Base-by-base conservation (phyloP, 495 filamentous ascomycete species). In the Aspergillus baeticus region DNA sequence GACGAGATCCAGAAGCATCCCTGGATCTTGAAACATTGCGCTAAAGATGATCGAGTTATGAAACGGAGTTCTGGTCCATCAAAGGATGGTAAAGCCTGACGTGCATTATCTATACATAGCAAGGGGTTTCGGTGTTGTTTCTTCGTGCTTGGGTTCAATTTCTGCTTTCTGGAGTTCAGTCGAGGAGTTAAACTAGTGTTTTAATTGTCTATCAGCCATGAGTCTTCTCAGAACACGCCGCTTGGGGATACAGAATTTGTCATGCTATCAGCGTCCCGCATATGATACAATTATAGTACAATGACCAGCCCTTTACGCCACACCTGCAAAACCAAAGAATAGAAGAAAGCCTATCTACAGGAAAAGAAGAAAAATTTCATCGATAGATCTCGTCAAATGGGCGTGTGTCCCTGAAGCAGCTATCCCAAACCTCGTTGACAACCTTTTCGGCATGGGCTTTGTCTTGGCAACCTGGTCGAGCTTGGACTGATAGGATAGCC, bases 371-470 rank as follows among this genome's bases (percentile, higher is more conserved):
- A 29, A 10, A 33, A 45, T 43, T 17, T 87, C 72, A 98, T 75
- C 90, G 84, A 69, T 96, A 98, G 31, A 98, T 92, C 64, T 96
- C 92, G 71, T 97, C 90, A 72, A 98, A 98, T 10, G 94, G 94
- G 59, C 95, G 77, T 3, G 92, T 97, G 70, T 98, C 94, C 33
- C 82, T 74, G 65, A 96, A 98, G 71, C 95, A 98, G 61, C 91
- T 96, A 61, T 96, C 92, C 89, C 92, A 98, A 23, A 98, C 95
- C 72, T 96, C 87, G 71, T 96, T 94, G 48, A 98, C 91, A 35
- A 94, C 85, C 71, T 86, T 90, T 37, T 82, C 81, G 8, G 94
- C 95, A 59, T 97, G 88, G 20, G 84, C 86, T 64, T 96, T 89
- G 70, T 96, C 90, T 65, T 88, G 89, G 63, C 92, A 94, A 31